Evolutionary conservation across 805 yeast species (phyloP).

Genomic region (Yarrowia phangngaensis): DNA sequence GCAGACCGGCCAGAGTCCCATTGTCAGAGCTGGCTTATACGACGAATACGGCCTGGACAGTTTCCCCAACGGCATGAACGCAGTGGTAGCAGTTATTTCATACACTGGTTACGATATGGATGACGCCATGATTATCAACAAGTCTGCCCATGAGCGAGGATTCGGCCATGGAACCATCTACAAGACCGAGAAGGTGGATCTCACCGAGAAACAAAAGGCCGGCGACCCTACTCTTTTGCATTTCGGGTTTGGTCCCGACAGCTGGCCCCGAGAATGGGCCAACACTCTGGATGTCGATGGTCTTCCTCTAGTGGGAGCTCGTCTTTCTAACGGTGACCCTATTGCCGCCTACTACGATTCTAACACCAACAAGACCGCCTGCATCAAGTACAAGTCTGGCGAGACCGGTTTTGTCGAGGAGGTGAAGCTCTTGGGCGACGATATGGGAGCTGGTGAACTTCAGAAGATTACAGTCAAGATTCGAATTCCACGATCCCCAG

Average conservation of each 20-base stretch:
- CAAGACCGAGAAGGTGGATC: constrained; percentile 88
- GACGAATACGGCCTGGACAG: constrained; percentile 98
- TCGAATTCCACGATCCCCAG: constrained; percentile 85
- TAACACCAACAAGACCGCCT: constrained; percentile 81
- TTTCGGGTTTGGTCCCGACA: constrained; percentile 89
- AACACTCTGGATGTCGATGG: constrained; percentile 89
- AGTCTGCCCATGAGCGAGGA: constrained; percentile 96
- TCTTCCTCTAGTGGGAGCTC: constrained; percentile 80
- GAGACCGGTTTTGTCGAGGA: constrained; percentile 96
- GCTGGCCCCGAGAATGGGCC: constrained; percentile 89
- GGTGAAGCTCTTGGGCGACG: constrained; percentile 88
- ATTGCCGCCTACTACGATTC: constrained; percentile 91
- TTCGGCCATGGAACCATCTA: constrained; percentile 96
- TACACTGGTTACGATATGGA: constrained; percentile 99
- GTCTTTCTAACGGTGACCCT: constrained; percentile 94
- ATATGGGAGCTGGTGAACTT: constrained; percentile 66
- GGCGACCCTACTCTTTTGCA: constrained; percentile 95
- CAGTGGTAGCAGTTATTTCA: constrained; percentile 97
- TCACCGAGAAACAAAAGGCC: constrained; percentile 69
- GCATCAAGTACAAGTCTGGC: constrained; percentile 86
- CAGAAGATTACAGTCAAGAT: constrained; percentile 84
- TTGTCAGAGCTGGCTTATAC: constrained; percentile 87
- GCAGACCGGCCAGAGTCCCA: constrained; percentile 95
- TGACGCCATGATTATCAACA: constrained; percentile 98
- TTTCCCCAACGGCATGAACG: constrained; percentile 97